These are phyloP conservation scores for Arabidopsis hybrid DNA, from an alignment of 441 rosid species.

Conservation along the genomic window DNA sequence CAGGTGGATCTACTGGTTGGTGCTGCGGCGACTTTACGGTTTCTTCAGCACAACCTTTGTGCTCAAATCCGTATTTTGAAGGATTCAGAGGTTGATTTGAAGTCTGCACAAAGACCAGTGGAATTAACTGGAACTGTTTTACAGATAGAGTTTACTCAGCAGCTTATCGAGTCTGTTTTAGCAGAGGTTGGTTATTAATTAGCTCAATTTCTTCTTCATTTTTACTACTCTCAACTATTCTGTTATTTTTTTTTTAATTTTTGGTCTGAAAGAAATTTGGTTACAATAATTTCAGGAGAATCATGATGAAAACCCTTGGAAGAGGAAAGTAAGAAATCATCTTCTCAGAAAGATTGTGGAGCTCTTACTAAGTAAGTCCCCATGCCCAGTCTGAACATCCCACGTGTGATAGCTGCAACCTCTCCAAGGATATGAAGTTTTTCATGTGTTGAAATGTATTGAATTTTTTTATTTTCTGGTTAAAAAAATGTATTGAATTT, in stretches of 20 bases:
- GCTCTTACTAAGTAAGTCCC: not conserved
- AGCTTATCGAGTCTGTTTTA: not conserved
- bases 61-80: not conserved
- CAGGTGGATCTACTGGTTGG: not conserved
- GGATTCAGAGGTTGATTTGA: not conserved
- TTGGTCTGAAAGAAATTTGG: not conserved
- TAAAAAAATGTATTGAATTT: no score
- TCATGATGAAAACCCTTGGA: not conserved
- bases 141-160: not conserved
- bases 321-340: not conserved
- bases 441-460: not conserved
- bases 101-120: not conserved
- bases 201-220: not conserved
- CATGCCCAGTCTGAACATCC: not conserved
- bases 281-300: not conserved
- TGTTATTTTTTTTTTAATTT: not conserved
- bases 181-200: not conserved
- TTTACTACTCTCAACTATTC: not conserved
- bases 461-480: no score
- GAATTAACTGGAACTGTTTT: conserved; percentile 1
- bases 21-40: not conserved
- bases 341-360: conserved; percentile 6
- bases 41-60: not conserved
- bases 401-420: not conserved
- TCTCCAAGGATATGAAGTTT: not conserved